Evolutionary conservation across 257 asterid genomes (phyloP), one percentile per base, ranked within the genome.

Genomic region (Primulina huaijiensis): DNA sequence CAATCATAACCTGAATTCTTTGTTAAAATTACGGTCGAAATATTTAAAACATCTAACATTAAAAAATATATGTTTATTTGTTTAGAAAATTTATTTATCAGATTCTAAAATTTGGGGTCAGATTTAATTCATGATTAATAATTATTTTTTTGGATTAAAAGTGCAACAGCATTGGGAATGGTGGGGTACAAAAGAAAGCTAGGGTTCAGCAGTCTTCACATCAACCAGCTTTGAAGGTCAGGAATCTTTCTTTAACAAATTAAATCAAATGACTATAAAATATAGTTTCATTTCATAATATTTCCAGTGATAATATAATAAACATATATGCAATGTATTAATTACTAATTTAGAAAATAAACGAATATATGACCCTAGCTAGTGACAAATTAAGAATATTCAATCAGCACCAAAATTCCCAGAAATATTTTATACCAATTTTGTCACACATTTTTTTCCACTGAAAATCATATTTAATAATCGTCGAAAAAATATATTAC

Each of bases 171-270:
- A 80, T 83, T 50, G 71, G 82, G 33, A 73, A 53, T 33, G 94
- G 89, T 68, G 91, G 93, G 81, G 87, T 73, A 80, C 58, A 88
- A 11, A 92, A 92, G 94, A 92, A 90, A 86, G 90, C 96, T 68
- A 92, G 94, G 92, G 90, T 90, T 79, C 95, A 89, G 38, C 87
- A 85, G 27, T 85, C 92, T 23, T 70, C 98, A 83, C 72, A 88
- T 56, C 92, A 87, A 75, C 90, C 96, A 72, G 88, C 95, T 80
- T 79, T 87, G 69, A 92, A 92, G 96, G 98, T 85, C 63, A 76
- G 64, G 53, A 76, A 67, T 68, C 66, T 70, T 37, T 60, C 38
- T 68, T 71, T 62, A 12, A 14, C 7, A 40, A 40, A 40, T 2
- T 40, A 40, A 46, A 12, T 46, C 19, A 46, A 46, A 14, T 14